phyloP scores from a whole-genome alignment of 345 rosid species.

The Eucalyptus cladocalyx region DNA sequence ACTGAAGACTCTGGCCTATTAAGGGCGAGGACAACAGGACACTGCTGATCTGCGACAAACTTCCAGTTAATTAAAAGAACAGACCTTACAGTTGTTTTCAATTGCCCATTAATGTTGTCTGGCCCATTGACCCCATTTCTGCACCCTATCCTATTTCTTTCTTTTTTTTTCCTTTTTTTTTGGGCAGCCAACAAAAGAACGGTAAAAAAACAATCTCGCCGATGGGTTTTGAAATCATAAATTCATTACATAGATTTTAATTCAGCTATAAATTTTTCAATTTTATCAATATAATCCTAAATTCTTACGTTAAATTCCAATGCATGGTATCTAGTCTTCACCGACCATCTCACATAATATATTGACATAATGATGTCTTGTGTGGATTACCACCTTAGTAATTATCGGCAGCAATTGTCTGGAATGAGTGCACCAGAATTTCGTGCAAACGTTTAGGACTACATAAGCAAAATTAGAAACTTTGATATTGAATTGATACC shows the following conservation, averaged over 20 bases:
- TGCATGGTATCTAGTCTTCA: accelerated
- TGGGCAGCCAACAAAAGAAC: not conserved
- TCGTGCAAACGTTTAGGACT: accelerated
- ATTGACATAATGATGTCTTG: too few species aligned
- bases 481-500: not conserved
- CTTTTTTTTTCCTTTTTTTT: not conserved
- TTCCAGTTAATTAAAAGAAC: not conserved
- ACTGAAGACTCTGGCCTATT: not conserved
- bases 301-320: not conserved
- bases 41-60: not conserved
- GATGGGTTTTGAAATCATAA: not conserved
- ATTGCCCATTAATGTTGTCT: not conserved
- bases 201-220: too few species aligned
- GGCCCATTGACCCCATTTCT: not conserved
- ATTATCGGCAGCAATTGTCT: accelerated
- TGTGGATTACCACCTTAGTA: accelerated
- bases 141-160: not conserved
- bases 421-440: accelerated
- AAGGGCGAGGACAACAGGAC: not conserved
- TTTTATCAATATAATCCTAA: too few species aligned
- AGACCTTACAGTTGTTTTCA: not conserved
- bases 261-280: accelerated
- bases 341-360: accelerated
- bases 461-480: not conserved
- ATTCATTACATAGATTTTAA: too few species aligned